These are phyloP conservation scores for Glonium stellatum DNA, from an alignment of 495 filamentous ascomycete species.

Conservation along the genomic window DNA sequence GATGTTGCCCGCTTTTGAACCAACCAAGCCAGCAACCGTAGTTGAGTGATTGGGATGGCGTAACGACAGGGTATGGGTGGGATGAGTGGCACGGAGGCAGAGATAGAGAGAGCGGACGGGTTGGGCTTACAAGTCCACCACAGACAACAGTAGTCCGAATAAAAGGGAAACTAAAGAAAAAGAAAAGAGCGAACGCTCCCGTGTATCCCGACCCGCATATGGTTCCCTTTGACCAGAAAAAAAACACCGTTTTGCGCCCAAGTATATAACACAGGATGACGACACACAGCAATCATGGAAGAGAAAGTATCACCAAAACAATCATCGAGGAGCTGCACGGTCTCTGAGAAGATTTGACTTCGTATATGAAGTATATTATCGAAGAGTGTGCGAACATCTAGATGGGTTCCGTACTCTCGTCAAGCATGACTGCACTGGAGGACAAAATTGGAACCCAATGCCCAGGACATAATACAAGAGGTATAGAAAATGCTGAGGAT, in stretches of 20 bases:
- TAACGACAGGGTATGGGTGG: background rate
- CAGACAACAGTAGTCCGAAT: background rate
- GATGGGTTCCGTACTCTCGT: slow-evolving; percentile 23
- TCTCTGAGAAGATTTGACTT: too few relatives aligned
- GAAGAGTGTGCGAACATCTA: slow-evolving; percentile 4
- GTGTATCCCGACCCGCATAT: background rate
- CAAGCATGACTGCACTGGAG: slow-evolving; percentile 20
- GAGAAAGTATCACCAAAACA: slow-evolving; percentile 5
- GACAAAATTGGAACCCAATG: background rate
- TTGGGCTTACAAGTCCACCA: slow-evolving; percentile 2
- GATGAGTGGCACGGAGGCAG: slow-evolving; percentile 3
- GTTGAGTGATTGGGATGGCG: slow-evolving; percentile 1
- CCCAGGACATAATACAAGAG: slow-evolving; percentile 12
- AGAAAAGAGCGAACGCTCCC: slow-evolving; percentile 14
- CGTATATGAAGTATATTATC: background rate
- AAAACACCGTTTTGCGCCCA: slow-evolving; percentile 11
- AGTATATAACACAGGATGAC: slow-evolving; percentile 23
- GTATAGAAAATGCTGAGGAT: background rate
- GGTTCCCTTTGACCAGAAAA: slow-evolving; percentile 5
- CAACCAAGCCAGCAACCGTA: background rate
- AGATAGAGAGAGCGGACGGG: slow-evolving; percentile 6
- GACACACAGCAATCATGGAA: slow-evolving; percentile 12
- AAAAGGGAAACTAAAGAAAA: slow-evolving; percentile 12
- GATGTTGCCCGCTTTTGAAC: slow-evolving; percentile 14
- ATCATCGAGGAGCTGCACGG: background rate